phyloP scores from a whole-genome alignment of 2,329 filamentous ascomycete species.

The Colletotrichum filicis region DNA sequence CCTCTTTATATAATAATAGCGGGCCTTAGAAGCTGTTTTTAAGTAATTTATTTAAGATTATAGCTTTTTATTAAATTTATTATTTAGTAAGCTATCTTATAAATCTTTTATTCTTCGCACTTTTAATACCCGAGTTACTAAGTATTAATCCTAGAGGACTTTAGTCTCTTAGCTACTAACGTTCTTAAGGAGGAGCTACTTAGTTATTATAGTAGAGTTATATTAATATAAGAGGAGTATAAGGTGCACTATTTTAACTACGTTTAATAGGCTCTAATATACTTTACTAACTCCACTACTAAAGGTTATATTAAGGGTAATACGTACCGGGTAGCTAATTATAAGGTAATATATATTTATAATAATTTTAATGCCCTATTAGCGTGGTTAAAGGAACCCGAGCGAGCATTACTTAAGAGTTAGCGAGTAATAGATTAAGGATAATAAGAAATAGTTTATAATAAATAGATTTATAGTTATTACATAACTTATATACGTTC shows the following conservation, averaged over 20 bases:
- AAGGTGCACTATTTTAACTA: slow-evolving; percentile 9
- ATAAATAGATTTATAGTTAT: too few species aligned
- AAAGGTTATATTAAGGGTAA: background rate
- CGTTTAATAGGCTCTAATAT: background rate
- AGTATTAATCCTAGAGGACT: background rate
- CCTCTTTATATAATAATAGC: background rate
- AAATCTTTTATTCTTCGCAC: too few species aligned
- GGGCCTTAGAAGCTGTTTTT: background rate
- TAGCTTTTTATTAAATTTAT: background rate
- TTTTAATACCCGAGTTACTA: background rate
- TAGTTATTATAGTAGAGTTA: background rate
- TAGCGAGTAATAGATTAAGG: background rate
- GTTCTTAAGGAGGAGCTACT: background rate
- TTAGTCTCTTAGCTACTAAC: background rate
- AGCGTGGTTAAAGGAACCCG: slow-evolving; percentile 1
- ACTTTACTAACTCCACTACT: background rate
- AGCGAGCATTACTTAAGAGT: background rate
- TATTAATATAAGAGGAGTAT: background rate
- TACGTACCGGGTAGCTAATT: background rate
- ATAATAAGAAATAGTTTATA: background rate
- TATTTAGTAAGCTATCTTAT: background rate
- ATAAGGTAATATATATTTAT: background rate
- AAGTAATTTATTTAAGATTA: background rate
- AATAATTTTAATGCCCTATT: background rate
- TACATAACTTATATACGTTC: too few species aligned